These are phyloP conservation scores for Anacardium occidentale DNA, from an alignment of 345 rosid genomes.

Conservation along the genomic window DNA sequence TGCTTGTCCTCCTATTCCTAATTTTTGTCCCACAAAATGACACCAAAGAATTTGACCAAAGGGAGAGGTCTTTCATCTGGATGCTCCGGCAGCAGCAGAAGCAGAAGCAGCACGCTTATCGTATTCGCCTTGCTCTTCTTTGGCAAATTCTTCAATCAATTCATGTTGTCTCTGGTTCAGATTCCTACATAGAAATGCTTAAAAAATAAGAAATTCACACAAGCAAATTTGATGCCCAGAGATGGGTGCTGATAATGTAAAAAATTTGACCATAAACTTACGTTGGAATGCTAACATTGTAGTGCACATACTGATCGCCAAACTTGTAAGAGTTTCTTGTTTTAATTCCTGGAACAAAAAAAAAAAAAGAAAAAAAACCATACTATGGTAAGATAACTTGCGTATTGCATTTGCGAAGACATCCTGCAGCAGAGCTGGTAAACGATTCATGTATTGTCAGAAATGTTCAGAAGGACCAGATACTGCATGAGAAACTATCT, in stretches of 20 bases:
- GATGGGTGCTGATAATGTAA: too few species aligned
- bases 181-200: constrained; percentile 42
- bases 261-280: constrained; percentile 31
- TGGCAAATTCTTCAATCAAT: constrained; percentile 83
- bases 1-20: neutral
- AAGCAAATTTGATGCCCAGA: too few species aligned
- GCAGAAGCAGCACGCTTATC: constrained; percentile 63
- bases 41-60: neutral
- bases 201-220: neutral
- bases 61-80: constrained; percentile 40
- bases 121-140: constrained; percentile 82
- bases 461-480: neutral
- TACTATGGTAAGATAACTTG: neutral
- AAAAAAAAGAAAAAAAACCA: too few species aligned
- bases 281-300: constrained; percentile 88
- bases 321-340: constrained; percentile 64
- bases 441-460: neutral
- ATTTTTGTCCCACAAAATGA: neutral
- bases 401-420: neutral
- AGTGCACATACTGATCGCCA: constrained; percentile 95
- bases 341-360: constrained; percentile 59
- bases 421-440: neutral
- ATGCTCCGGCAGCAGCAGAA: constrained; percentile 80
- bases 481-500: neutral
- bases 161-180: constrained; percentile 82